Evolutionary conservation across 495 filamentous ascomycete genomes (phyloP), one percentile per base, ranked within the genome.

Genomic region (Aspergillus wentii): DNA sequence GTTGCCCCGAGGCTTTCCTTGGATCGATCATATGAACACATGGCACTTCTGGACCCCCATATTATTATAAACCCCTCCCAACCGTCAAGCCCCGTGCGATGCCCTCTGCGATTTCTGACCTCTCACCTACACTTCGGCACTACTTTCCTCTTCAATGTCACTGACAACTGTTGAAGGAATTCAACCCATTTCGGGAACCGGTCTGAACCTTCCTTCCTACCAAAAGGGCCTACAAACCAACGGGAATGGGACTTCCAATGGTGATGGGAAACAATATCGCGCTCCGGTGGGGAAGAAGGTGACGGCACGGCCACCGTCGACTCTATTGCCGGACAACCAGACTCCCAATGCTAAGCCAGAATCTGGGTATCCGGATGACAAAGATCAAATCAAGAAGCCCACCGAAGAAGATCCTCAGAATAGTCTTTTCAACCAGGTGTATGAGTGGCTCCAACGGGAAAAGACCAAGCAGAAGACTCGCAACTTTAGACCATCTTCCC

Each of bases 371-470:
- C 40, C 42, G 8, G 56, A 62, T 17, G 60, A 61, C 1, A 49
- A 48, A 9, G 65, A 63, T 11, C 42, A 48, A 7, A 34, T 31
- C 10, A 18, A 44, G 31, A 63, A 51, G 35, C 31, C 35, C 20
- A 31, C 47, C 15, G 59, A 64, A 9, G 57, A 64, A 15, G 64
- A 68, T 31, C 35, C 50, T 9, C 64, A 64, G 29, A 34, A 57
- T 35, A 51, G 39, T 37, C 62, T 95, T 5, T 54, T 91, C 26
- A 68, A 75, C 28, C 85, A 91, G 53, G 79, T 95, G 16, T 67
- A 72, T 15, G 78, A 82, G 40, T 95, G 89, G 89, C 68, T 95
- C 27, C 74, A 86, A 36, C 72, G 76, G 28, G 87, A 94, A 57
- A 85, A 83, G 58, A 54, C 65, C 18, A 86, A 82, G 57, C 77